Percentiles rank a stretch among this genome's conserved stretches.
These are phyloP conservation scores for Kluyveromyces dobzhanskii DNA, from an alignment of 805 yeast genomes.

Conservation along the genomic window DNA sequence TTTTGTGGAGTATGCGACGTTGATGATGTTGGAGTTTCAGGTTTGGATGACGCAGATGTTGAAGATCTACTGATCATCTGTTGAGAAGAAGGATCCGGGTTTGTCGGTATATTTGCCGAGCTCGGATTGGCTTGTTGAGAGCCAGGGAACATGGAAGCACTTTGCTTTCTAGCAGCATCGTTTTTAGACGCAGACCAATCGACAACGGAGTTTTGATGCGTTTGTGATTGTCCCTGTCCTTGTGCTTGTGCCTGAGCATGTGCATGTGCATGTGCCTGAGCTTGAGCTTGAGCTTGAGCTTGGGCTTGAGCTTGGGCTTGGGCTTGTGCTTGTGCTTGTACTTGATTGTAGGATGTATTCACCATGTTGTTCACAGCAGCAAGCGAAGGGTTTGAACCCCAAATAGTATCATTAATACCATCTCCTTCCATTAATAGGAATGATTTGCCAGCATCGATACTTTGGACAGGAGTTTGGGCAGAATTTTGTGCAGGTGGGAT, in stretches of 20 bases:
- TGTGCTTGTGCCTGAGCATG: too few species aligned
- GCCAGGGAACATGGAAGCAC: slow-evolving; percentile 21
- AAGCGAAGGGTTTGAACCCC: slow-evolving; percentile 26
- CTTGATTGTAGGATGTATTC: slow-evolving; percentile 10
- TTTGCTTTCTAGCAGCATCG: slow-evolving; percentile 17
- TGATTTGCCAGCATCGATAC: slow-evolving; percentile 35
- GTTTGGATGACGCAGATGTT: slow-evolving; percentile 5
- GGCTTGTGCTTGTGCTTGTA: too few species aligned
- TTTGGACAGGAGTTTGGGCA: slow-evolving; percentile 12
- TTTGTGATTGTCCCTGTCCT: slow-evolving; percentile 26
- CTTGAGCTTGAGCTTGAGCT: too few species aligned
- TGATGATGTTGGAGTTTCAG: slow-evolving; percentile 7
- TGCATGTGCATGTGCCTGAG: too few species aligned
- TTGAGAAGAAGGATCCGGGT: slow-evolving; percentile 11
- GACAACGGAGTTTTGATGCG: slow-evolving; percentile 16
- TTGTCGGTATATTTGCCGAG: slow-evolving; percentile 31
- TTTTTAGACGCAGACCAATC: slow-evolving; percentile 20
- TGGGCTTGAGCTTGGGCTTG: too few species aligned
- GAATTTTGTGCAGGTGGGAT: slow-evolving; percentile 5
- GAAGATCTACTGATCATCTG: slow-evolving; percentile 2
- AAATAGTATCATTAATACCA: slow-evolving; percentile 28
- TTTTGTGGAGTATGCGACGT: slow-evolving; percentile 10
- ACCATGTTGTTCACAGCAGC: slow-evolving; percentile 24
- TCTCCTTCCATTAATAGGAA: slow-evolving; percentile 34
- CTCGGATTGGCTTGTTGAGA: slow-evolving; percentile 10